Percentiles rank a stretch among this genome's conserved stretches.
Evolutionary conservation across 73 alveolate species (phyloP).

Genomic region (Tetrahymena borealis): DNA sequence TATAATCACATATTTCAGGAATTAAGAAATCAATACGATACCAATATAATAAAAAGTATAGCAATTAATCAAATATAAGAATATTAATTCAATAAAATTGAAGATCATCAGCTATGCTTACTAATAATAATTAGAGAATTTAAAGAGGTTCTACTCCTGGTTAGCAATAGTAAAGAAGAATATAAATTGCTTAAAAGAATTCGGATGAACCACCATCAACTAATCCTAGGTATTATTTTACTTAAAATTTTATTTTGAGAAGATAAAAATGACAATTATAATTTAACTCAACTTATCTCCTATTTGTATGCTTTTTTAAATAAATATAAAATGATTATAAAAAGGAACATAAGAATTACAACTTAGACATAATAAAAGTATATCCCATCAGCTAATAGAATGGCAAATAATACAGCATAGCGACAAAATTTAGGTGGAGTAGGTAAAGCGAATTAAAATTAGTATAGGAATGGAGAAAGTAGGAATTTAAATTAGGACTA

Average conservation of each 20-base stretch:
- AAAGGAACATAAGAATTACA: not conserved
- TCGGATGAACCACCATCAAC: not conserved
- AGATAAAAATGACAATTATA: no score
- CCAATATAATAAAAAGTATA: no score
- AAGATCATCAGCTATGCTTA: not conserved
- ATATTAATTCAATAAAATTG: not conserved
- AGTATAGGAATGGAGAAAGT: not conserved
- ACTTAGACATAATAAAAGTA: not conserved
- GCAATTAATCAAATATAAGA: no score
- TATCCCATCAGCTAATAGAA: not conserved
- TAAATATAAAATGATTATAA: no score
- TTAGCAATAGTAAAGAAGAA: not conserved
- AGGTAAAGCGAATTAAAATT: not conserved
- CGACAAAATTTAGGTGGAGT: not conserved
- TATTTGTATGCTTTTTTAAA: no score
- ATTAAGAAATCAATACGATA: no score
- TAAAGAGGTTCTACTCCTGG: not conserved
- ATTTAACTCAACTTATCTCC: no score
- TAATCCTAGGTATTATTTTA: not conserved
- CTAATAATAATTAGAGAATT: not conserved
- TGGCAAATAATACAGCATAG: not conserved
- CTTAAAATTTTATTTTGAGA: no score
- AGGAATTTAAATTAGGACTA: not conserved
- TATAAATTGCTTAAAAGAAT: not conserved
- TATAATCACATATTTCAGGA: no score